These are phyloP conservation scores for Umbellularia californica DNA, from an alignment of 164 flowering plant genomes.

Conservation along the genomic window DNA sequence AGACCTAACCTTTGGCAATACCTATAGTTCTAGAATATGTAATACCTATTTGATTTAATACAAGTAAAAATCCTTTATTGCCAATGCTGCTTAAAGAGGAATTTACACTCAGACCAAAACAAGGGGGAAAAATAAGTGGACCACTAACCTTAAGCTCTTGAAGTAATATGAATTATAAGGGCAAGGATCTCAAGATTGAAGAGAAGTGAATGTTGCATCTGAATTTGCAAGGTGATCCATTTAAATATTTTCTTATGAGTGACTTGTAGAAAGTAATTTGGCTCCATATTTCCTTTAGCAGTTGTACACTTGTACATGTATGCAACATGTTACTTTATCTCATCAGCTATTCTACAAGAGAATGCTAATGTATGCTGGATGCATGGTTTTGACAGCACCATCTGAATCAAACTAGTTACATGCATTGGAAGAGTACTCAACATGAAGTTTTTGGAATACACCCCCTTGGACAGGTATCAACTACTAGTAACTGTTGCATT, in stretches of 20 bases:
- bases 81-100: background rate
- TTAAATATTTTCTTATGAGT: too few relatives aligned
- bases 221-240: background rate
- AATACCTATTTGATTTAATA: too few relatives aligned
- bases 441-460: conserved; percentile 89
- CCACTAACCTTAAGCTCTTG: too few relatives aligned
- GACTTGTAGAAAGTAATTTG: background rate
- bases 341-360: background rate
- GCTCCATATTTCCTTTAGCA: background rate
- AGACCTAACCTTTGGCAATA: too few relatives aligned
- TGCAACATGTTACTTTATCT: background rate
- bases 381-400: background rate
- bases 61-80: too few relatives aligned
- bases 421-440: conserved; percentile 8
- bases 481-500: background rate
- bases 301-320: background rate
- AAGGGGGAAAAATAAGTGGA: too few relatives aligned
- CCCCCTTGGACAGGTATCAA: conserved; percentile 66
- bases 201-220: background rate
- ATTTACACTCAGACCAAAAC: background rate
- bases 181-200: background rate
- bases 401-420: background rate
- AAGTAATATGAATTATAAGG: background rate
- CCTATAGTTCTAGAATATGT: too few relatives aligned
- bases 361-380: background rate